These are phyloP conservation scores for Allium fistulosum DNA, from an alignment of 106 monocot genomes.

Conservation along the genomic window DNA sequence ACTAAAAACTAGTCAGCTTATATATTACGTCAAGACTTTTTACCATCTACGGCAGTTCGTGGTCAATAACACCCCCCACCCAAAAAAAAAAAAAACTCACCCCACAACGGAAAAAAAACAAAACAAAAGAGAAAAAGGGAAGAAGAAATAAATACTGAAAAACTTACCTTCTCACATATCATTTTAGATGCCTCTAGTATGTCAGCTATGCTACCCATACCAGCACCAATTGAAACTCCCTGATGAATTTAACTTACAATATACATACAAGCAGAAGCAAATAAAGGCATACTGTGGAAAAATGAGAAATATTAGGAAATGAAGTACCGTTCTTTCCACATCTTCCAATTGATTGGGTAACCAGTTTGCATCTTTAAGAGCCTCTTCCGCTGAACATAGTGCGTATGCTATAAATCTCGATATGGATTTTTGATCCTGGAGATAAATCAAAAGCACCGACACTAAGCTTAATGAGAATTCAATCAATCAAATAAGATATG, in stretches of 20 bases:
- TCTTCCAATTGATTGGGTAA: constrained; percentile 44
- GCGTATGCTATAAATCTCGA: constrained; percentile 93
- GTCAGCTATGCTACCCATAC: constrained; percentile 85
- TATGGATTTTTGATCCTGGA: constrained; percentile 72
- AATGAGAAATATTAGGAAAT: neutral
- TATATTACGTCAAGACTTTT: no score
- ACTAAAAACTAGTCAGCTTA: no score
- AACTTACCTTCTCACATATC: constrained; percentile 79
- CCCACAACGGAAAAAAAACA: no score
- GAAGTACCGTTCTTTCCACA: constrained; percentile 78
- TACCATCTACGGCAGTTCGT: no score
- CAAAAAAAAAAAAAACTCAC: no score
- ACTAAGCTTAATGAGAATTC: neutral
- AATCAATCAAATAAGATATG: no score
- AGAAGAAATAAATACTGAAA: neutral
- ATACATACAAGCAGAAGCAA: neutral
- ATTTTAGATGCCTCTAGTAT: constrained; percentile 76
- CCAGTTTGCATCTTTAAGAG: constrained; percentile 96
- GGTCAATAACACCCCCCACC: no score
- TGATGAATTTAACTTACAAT: constrained; percentile 21
- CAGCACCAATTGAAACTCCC: constrained; percentile 97
- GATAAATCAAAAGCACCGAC: neutral
- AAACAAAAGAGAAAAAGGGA: neutral
- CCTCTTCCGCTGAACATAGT: constrained; percentile 83
- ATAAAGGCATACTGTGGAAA: neutral